Evolutionary conservation across 768 basidiomycete genomes (phyloP).

Genomic region (Tephrocybe rancida): DNA sequence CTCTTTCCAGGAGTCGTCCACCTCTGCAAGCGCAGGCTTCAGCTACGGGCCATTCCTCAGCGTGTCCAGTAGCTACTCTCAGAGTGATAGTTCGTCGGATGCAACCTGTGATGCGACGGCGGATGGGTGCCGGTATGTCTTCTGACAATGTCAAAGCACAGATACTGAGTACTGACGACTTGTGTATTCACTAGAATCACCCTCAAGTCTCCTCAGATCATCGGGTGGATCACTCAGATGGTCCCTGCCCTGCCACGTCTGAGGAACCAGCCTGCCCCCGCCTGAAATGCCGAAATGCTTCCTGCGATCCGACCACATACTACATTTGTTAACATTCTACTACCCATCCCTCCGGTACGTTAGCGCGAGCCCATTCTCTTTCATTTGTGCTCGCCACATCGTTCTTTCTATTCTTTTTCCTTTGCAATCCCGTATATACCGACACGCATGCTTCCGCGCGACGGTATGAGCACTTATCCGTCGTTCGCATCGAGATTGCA

Average conservation of each 20-base stretch:
- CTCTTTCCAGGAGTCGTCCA: not conserved
- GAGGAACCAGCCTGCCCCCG: not conserved
- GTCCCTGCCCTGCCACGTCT: conserved; percentile 5
- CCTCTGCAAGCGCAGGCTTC: not conserved
- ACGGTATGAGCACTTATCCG: too few species aligned
- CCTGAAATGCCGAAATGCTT: too few species aligned
- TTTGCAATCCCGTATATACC: too few species aligned
- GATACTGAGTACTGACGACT: not conserved
- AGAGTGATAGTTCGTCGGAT: not conserved
- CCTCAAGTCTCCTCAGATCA: conserved; percentile 5
- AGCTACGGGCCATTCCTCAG: conserved; percentile 6
- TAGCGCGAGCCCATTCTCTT: too few species aligned
- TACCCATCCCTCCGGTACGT: too few species aligned
- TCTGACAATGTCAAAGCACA: not conserved
- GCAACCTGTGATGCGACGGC: conserved; percentile 3
- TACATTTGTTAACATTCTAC: too few species aligned
- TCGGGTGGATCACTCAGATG: conserved; percentile 1
- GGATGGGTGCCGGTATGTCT: conserved; percentile 4
- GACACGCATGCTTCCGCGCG: too few species aligned
- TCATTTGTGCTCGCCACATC: too few species aligned
- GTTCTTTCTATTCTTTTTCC: too few species aligned
- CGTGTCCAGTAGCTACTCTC: not conserved
- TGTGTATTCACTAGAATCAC: conserved; percentile 1
- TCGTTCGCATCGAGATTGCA: too few species aligned
- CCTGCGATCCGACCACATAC: too few species aligned